Evolutionary conservation across 768 basidiomycete genomes (phyloP).

Genomic region (Podaxis mareebaensis): DNA sequence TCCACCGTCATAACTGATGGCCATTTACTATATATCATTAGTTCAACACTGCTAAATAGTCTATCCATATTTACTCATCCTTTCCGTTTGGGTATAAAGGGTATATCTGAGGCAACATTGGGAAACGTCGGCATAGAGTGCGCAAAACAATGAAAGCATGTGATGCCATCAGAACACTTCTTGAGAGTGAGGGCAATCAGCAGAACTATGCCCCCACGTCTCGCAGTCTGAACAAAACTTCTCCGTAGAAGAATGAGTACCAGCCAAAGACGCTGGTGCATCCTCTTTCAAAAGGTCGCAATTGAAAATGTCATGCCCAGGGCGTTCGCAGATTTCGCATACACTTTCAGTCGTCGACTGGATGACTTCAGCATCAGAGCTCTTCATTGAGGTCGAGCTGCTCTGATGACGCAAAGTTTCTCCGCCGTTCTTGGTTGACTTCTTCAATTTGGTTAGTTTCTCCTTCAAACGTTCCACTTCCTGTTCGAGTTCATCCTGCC

Average conservation of each 20-base stretch:
- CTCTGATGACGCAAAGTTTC: constrained; percentile 36
- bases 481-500: constrained; percentile 82
- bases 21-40: neutral
- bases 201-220: constrained; percentile 70
- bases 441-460: constrained; percentile 65
- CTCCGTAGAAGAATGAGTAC: constrained; percentile 27
- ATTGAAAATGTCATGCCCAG: constrained; percentile 84
- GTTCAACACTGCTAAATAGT: constrained; percentile 10
- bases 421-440: constrained; percentile 47
- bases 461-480: constrained; percentile 79
- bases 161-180: constrained; percentile 70
- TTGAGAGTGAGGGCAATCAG: constrained; percentile 80
- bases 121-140: neutral
- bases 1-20: neutral
- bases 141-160: constrained; percentile 18
- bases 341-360: constrained; percentile 34
- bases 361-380: constrained; percentile 23
- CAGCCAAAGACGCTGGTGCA: constrained; percentile 27
- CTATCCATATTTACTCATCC: constrained; percentile 13
- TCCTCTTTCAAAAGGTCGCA: constrained; percentile 75
- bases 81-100: constrained; percentile 26
- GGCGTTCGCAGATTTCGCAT: constrained; percentile 86
- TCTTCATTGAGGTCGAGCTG: constrained; percentile 28
- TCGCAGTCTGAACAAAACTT: constrained; percentile 86
- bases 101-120: constrained; percentile 11